These are phyloP conservation scores for Dactylella cylindrospora DNA, from an alignment of 2,329 filamentous ascomycete species.

Conservation along the genomic window DNA sequence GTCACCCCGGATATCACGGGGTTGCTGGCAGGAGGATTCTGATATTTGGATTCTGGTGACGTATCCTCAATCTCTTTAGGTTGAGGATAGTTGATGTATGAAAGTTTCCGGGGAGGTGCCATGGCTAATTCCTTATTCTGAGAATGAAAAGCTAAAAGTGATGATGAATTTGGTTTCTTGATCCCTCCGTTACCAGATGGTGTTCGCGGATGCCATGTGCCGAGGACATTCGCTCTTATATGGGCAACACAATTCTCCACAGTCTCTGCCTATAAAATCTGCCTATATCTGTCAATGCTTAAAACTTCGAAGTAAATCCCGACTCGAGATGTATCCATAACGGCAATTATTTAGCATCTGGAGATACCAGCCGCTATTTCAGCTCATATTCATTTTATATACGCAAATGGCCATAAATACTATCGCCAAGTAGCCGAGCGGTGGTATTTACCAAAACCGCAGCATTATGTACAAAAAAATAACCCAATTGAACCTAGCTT, in stretches of 20 bases:
- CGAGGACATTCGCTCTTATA: conserved; percentile 5
- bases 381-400: no score
- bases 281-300: no score
- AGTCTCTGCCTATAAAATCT: no score
- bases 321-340: no score
- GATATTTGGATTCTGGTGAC: conserved; percentile 27
- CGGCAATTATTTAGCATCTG: no score
- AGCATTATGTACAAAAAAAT: background rate
- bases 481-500: no score
- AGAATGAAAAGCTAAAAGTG: background rate
- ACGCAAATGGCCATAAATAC: no score
- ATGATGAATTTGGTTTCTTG: background rate
- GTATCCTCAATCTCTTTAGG: conserved; percentile 22
- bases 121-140: conserved; percentile 1
- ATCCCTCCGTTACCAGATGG: background rate
- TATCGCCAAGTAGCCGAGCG: no score
- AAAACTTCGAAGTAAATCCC: no score
- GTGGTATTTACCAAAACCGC: background rate
- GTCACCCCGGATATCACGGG: conserved; percentile 28
- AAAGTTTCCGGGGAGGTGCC: conserved; percentile 19
- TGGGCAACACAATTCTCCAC: background rate
- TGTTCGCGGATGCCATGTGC: background rate
- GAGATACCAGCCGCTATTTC: no score
- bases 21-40: conserved; percentile 29
- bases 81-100: conserved; percentile 34